Conservation (phyloP, 2,329 filamentous ascomycete species). For the Fusarium duplospermum region DNA sequence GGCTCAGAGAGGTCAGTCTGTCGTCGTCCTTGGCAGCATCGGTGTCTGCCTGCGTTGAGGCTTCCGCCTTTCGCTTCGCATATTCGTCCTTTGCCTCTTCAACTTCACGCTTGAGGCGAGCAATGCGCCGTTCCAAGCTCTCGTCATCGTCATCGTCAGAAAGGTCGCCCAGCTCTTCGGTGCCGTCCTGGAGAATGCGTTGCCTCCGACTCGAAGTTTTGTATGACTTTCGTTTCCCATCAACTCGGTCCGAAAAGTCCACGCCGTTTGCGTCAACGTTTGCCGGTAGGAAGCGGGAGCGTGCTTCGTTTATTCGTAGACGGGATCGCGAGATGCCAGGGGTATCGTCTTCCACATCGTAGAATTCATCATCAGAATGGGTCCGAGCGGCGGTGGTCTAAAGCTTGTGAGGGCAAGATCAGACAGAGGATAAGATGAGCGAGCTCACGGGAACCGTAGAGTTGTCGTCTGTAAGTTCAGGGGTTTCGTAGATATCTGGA, state of each 20-base stretch:
- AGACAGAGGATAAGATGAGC: not conserved
- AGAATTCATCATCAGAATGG: slow-evolving; percentile 71
- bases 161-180: slow-evolving; percentile 76
- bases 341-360: slow-evolving; percentile 71
- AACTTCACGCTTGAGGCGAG: slow-evolving; percentile 84
- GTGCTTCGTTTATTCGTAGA: slow-evolving; percentile 82
- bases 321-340: slow-evolving; percentile 80
- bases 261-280: slow-evolving; percentile 81
- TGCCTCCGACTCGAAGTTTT: slow-evolving; percentile 76
- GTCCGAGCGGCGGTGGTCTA: slow-evolving; percentile 68
- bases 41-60: slow-evolving; percentile 58
- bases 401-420: slow-evolving; percentile 37
- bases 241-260: slow-evolving; percentile 91
- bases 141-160: slow-evolving; percentile 82
- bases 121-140: slow-evolving; percentile 80
- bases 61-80: slow-evolving; percentile 63
- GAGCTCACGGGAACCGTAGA: slow-evolving; percentile 81
- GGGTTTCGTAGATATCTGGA: slow-evolving; percentile 96
- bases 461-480: slow-evolving; percentile 89
- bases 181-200: slow-evolving; percentile 71
- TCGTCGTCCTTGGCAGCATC: slow-evolving; percentile 54
- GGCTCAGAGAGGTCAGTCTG: slow-evolving; percentile 73
- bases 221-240: slow-evolving; percentile 86
- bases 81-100: slow-evolving; percentile 77
- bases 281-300: slow-evolving; percentile 80